phyloP scores from a whole-genome alignment of 1,284 basidiomycete species.

The Caloboletus inedulis region DNA sequence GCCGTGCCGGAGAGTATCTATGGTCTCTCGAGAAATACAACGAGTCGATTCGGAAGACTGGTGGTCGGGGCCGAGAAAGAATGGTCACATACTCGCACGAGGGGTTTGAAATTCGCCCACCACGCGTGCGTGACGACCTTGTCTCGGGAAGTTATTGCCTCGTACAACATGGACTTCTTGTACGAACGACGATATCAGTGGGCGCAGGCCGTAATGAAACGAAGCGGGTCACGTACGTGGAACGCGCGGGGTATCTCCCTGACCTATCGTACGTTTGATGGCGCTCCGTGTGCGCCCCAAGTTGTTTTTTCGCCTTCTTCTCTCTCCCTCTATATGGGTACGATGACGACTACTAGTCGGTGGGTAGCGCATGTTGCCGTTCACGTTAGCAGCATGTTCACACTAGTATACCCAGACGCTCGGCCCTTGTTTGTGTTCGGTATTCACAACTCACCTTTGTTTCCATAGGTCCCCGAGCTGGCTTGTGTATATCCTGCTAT shows the following conservation, averaged over 20 bases:
- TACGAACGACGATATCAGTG: conserved; percentile 32
- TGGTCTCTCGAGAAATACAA: conserved; percentile 31
- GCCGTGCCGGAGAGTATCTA: conserved; percentile 32
- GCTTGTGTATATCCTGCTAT: conserved; percentile 4
- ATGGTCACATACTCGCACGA: conserved; percentile 27
- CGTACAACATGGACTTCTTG: conserved; percentile 30
- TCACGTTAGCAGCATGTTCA: conserved; percentile 19
- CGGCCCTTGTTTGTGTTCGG: conserved; percentile 12
- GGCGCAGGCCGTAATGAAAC: conserved; percentile 28
- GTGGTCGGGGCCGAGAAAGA: conserved; percentile 28
- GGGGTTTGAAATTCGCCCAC: conserved; percentile 30
- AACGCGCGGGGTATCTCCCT: conserved; percentile 30
- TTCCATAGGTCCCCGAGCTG: conserved; percentile 8
- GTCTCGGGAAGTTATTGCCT: conserved; percentile 31
- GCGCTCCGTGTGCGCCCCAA: neutral
- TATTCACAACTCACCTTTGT: conserved; percentile 21
- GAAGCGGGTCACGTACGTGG: conserved; percentile 31
- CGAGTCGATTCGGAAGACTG: conserved; percentile 33
- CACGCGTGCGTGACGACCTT: conserved; percentile 34
- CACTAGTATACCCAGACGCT: conserved; percentile 23
- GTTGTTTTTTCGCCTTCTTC: neutral
- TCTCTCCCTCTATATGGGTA: conserved; percentile 15
- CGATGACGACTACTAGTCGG: conserved; percentile 10
- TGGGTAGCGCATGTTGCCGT: conserved; percentile 22
- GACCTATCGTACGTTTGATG: conserved; percentile 23